Evolutionary conservation across 768 basidiomycete species (phyloP).

Genomic region (Lentinula raphanica): DNA sequence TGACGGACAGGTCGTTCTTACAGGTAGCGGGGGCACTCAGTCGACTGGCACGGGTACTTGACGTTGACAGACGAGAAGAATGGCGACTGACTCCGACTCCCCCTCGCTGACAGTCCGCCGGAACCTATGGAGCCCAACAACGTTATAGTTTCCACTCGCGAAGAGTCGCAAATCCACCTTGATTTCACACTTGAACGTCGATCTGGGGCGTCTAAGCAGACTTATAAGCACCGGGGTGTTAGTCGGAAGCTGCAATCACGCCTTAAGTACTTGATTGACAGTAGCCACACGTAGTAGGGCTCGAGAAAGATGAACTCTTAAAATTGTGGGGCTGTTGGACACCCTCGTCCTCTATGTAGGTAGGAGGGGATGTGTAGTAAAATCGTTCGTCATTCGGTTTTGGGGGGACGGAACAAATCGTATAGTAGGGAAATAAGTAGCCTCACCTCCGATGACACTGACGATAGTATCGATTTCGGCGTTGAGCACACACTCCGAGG

Average conservation of each 20-base stretch:
- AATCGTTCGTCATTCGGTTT: too few relatives aligned
- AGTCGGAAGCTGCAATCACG: too few relatives aligned
- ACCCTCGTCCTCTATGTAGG: constrained; percentile 72
- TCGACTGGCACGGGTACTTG: too few relatives aligned
- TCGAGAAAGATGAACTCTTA: constrained; percentile 82
- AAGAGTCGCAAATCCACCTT: too few relatives aligned
- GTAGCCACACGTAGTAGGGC: constrained; percentile 76
- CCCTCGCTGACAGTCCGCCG: constrained; percentile 58
- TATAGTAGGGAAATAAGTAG: neutral
- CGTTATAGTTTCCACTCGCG: too few relatives aligned
- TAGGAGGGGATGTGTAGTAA: neutral
- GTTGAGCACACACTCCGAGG: constrained; percentile 51
- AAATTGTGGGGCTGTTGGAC: constrained; percentile 67
- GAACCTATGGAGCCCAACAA: constrained; percentile 52
- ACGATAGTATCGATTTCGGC: constrained; percentile 63
- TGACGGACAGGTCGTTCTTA: too few relatives aligned
- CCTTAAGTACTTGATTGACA: too few relatives aligned
- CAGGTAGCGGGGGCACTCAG: neutral
- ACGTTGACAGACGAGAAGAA: constrained; percentile 6
- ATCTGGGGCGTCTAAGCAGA: constrained; percentile 79
- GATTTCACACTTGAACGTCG: constrained; percentile 82
- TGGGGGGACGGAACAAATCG: too few relatives aligned
- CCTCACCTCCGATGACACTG: constrained; percentile 59
- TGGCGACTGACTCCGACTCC: constrained; percentile 20
- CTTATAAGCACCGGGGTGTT: too few relatives aligned